A percentile compares a stretch with the other conserved stretches of the same genome.
These are phyloP conservation scores for Castanopsis chinensis DNA, from an alignment of 306 rosid genomes.

Conservation along the genomic window DNA sequence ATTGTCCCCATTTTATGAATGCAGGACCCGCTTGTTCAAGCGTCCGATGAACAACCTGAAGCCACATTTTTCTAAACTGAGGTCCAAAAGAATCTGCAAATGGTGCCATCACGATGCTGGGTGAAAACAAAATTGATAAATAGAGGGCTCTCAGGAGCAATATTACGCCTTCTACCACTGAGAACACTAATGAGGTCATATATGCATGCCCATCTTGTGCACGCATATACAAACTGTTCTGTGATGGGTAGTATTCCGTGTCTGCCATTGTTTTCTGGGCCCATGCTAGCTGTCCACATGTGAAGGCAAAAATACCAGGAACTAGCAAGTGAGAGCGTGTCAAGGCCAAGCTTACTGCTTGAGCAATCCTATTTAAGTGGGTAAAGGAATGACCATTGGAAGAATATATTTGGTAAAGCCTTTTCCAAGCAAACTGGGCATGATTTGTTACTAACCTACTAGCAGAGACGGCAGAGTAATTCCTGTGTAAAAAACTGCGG, in stretches of 20 bases:
- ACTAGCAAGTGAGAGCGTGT: slow-evolving; percentile 68
- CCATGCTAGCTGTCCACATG: slow-evolving; percentile 80
- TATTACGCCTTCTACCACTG: slow-evolving; percentile 60
- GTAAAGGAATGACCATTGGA: slow-evolving; percentile 40
- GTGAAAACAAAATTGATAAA: slow-evolving; percentile 76
- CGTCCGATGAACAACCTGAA: slow-evolving; percentile 71
- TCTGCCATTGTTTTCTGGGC: slow-evolving; percentile 54
- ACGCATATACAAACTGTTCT: slow-evolving; percentile 52
- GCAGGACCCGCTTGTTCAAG: slow-evolving; percentile 94
- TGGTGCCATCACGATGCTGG: slow-evolving; percentile 85
- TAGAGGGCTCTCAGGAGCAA: slow-evolving; percentile 71
- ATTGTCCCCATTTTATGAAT: slow-evolving; percentile 99
- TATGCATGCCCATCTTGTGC: slow-evolving; percentile 83
- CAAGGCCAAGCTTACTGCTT: slow-evolving; percentile 82
- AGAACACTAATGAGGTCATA: slow-evolving; percentile 44
- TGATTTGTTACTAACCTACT: slow-evolving; percentile 43
- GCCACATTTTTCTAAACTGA: slow-evolving; percentile 75
- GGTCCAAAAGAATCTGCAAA: slow-evolving; percentile 71
- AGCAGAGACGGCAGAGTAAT: slow-evolving; percentile 38
- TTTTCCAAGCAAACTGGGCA: slow-evolving; percentile 68
- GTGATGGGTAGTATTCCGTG: slow-evolving; percentile 47
- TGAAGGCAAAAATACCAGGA: slow-evolving; percentile 79
- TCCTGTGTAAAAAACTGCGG: slow-evolving; percentile 32
- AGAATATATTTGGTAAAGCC: slow-evolving; percentile 50
- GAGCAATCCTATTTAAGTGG: slow-evolving; percentile 68